Conservation (phyloP, 441 rosid species). For the Adansonia madagascariensis region DNA sequence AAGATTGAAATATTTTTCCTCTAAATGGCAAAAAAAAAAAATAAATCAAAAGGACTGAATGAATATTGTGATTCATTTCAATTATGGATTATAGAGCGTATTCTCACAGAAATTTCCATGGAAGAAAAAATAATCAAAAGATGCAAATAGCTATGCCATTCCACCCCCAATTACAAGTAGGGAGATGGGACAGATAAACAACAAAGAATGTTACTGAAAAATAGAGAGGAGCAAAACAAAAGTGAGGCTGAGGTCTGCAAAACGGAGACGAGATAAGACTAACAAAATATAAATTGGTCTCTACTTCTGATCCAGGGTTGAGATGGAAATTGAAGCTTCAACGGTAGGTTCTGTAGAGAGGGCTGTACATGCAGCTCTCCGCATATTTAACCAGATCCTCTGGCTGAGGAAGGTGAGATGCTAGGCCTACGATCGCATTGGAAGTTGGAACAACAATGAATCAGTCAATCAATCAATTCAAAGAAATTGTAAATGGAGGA, state of each 20-base stretch:
- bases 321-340: not conserved
- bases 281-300: conserved; percentile 16
- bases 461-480: not conserved
- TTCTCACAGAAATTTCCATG: not conserved
- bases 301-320: not conserved
- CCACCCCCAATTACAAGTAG: not conserved
- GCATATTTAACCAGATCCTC: conserved; percentile 79
- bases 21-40: too few species aligned
- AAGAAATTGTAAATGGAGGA: not conserved
- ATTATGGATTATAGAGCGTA: not conserved
- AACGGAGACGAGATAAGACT: not conserved
- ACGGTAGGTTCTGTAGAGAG: conserved; percentile 73
- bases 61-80: not conserved
- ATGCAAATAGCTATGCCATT: not conserved
- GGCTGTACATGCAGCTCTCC: conserved; percentile 97
- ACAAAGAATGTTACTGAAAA: not conserved
- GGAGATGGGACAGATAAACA: not conserved
- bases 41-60: not conserved
- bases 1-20: not conserved
- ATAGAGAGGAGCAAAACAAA: not conserved
- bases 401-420: conserved; percentile 87
- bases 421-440: conserved; percentile 55
- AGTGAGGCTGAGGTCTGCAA: not conserved
- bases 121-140: not conserved
- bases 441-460: not conserved